Evolutionary conservation across 108 stramenopile genomes (phyloP).

Genomic region (Nitzschia inconspicua): DNA sequence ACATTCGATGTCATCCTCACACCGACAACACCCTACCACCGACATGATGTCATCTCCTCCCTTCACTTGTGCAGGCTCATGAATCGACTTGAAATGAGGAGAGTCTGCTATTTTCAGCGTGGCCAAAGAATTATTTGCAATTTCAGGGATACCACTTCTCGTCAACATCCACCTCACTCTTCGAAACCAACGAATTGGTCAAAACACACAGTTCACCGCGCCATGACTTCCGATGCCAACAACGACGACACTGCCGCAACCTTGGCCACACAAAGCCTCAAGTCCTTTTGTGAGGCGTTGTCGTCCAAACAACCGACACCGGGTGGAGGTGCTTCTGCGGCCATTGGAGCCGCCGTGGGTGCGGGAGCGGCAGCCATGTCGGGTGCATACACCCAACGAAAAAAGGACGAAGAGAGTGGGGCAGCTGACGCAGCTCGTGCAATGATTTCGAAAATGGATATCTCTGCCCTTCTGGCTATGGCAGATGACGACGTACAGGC

Average conservation of each 20-base stretch:
- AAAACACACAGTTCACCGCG: too few relatives aligned
- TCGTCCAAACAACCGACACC: constrained; percentile 77
- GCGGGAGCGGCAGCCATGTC: constrained; percentile 71
- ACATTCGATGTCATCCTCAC: too few relatives aligned
- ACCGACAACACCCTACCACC: too few relatives aligned
- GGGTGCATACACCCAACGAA: constrained; percentile 73
- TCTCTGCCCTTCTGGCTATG: constrained; percentile 31
- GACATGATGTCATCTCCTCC: too few relatives aligned
- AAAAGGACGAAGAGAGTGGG: constrained; percentile 65
- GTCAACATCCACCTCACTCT: too few relatives aligned
- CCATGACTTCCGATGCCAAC: too few relatives aligned
- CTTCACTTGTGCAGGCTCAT: too few relatives aligned
- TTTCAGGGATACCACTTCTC: too few relatives aligned
- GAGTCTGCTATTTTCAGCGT: too few relatives aligned
- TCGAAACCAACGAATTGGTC: too few relatives aligned
- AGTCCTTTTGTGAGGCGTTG: constrained; percentile 50
- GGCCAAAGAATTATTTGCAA: too few relatives aligned
- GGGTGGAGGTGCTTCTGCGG: constrained; percentile 79
- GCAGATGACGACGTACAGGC: constrained; percentile 75
- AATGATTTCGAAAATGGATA: constrained; percentile 45
- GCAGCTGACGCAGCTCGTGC: constrained; percentile 50
- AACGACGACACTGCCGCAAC: constrained; percentile 4
- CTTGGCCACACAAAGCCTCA: constrained; percentile 23
- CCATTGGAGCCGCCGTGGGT: constrained; percentile 70
- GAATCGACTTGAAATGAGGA: too few relatives aligned